Evolutionary conservation across 306 rosid genomes (phyloP).

Genomic region (Hippophae tibetana): DNA sequence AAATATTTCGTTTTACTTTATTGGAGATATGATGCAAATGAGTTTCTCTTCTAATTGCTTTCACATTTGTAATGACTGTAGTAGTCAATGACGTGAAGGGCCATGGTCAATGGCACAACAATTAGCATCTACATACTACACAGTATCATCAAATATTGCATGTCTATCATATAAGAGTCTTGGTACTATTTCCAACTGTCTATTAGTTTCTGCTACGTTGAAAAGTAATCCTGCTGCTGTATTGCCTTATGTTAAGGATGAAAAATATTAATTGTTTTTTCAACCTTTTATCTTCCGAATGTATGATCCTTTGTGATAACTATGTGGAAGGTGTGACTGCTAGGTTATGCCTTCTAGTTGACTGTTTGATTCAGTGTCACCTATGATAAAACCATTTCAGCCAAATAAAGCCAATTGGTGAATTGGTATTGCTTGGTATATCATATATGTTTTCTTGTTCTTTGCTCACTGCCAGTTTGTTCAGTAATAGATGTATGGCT

Average conservation of each 20-base stretch:
- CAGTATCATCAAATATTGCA: not conserved
- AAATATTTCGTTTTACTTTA: too few species aligned
- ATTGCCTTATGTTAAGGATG: not conserved
- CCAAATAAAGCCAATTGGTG: too few species aligned
- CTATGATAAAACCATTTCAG: too few species aligned
- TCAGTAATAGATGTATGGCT: too few species aligned
- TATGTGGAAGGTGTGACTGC: not conserved
- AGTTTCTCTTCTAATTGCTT: too few species aligned
- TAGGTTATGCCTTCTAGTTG: not conserved
- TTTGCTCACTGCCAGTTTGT: not conserved
- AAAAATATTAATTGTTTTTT: not conserved
- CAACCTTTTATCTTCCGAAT: not conserved
- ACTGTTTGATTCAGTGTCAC: not conserved
- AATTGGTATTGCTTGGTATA: not conserved
- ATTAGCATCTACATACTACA: not conserved
- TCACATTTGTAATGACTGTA: not conserved
- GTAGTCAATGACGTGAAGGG: constrained; percentile 3
- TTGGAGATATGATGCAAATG: too few species aligned
- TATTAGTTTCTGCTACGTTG: not conserved
- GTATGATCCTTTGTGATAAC: not conserved
- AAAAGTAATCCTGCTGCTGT: not conserved
- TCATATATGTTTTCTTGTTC: too few species aligned
- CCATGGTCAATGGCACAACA: constrained; percentile 4
- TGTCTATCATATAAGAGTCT: not conserved
- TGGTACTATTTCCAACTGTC: not conserved